phyloP scores from a whole-genome alignment of 2,329 filamentous ascomycete genomes.

The Sclerotiophoma versabilis region DNA sequence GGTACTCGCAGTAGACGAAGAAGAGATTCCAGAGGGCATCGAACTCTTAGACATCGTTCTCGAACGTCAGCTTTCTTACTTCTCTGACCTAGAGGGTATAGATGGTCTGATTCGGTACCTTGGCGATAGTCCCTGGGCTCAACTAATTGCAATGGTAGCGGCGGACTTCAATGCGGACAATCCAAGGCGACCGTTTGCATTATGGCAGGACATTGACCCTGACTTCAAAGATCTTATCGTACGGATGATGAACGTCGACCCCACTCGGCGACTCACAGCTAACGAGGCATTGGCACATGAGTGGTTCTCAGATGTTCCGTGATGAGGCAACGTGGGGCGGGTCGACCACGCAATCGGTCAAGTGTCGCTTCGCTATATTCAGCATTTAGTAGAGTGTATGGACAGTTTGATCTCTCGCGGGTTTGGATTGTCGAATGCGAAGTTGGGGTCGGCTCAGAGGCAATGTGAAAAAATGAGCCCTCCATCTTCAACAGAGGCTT shows the following conservation, averaged over 20 bases:
- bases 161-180: neutral
- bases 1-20: constrained; percentile 48
- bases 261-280: neutral
- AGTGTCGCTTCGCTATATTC: too few relatives aligned
- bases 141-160: too few relatives aligned
- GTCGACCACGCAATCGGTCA: too few relatives aligned
- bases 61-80: constrained; percentile 59
- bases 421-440: too few relatives aligned
- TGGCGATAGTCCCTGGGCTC: constrained; percentile 21
- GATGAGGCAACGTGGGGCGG: too few relatives aligned
- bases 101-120: constrained; percentile 53
- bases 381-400: too few relatives aligned
- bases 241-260: neutral
- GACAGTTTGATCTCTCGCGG: too few relatives aligned
- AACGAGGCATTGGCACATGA: neutral
- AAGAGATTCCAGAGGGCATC: constrained; percentile 43
- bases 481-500: too few relatives aligned
- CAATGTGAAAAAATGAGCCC: too few relatives aligned
- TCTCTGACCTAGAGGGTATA: constrained; percentile 54
- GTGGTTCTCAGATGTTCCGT: too few relatives aligned
- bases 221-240: neutral
- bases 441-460: too few relatives aligned
- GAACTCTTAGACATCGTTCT: constrained; percentile 50
- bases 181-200: neutral
- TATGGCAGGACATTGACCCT: neutral